These are phyloP conservation scores for Ganoderma lingzhi DNA, from an alignment of 1,284 basidiomycete species.

Conservation along the genomic window DNA sequence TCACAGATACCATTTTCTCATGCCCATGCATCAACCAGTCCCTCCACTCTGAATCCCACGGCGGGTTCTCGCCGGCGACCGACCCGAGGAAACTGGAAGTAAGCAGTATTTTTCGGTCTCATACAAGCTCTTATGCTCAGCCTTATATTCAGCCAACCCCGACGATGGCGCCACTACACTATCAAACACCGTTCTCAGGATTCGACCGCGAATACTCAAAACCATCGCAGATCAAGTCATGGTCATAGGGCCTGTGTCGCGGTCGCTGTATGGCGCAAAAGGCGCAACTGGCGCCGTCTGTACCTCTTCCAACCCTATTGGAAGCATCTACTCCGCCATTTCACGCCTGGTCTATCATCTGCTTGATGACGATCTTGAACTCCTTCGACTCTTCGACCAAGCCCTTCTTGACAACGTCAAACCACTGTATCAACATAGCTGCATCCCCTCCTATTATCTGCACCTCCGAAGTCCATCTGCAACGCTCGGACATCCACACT, in stretches of 20 bases:
- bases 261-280: slow-evolving; percentile 11
- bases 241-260: slow-evolving; percentile 11
- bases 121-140: neutral
- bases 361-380: neutral
- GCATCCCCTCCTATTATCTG: neutral
- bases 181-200: slow-evolving; percentile 14
- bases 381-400: neutral
- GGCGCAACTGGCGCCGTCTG: slow-evolving; percentile 2
- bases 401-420: neutral
- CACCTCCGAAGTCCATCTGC: neutral
- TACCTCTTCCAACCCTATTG: neutral
- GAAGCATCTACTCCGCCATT: neutral
- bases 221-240: slow-evolving; percentile 20
- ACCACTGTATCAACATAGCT: slow-evolving; percentile 15
- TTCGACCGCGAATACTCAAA: slow-evolving; percentile 13
- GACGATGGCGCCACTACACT: slow-evolving; percentile 23
- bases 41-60: slow-evolving; percentile 20
- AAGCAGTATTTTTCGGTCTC: slow-evolving; percentile 1
- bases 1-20: neutral
- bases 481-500: neutral
- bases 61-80: slow-evolving; percentile 15
- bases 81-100: slow-evolving; percentile 23
- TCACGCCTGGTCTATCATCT: neutral
- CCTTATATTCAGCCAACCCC: slow-evolving; percentile 13
- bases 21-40: neutral